Base-by-base conservation (phyloP, 257 asterid genomes). In the Anisodus acutangulus region DNA sequence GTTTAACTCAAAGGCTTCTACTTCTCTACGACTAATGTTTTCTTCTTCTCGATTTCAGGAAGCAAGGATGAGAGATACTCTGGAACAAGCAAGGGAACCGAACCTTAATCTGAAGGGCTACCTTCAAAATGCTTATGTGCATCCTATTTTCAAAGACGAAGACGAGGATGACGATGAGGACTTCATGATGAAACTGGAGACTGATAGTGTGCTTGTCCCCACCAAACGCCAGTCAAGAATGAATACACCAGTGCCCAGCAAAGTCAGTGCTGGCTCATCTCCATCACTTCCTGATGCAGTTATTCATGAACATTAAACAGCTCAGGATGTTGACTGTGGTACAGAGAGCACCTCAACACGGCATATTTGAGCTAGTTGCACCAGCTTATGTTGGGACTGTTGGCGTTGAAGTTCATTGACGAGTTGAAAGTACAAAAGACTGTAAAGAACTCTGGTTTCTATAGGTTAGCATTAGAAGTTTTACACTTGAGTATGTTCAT, bases 61-160 rank as follows among this genome's bases (percentile, higher is more conserved):
- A 88, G 99, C 99, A 4, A 93, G 86, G 98, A 93, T 80, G 97
- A 96, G 94, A 89, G 99, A 96, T 81, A 96, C 98, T 3, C 83
- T 96, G 57, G 99, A 96, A 85, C 93, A 87, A n/a, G 91, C 97
- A 8, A 88, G 94, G 82, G 98, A 96, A 84, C 98, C 98, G 0
- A 85, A 90, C 86, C 85, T 94, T 86, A 91, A 91, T 86, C 60
- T 96, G 85, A 93, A 94, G 85, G 87, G 88, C 80, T 96, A 91
- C 87, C 95, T 96, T 82, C 93, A 90, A 76, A 53, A 83, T 78
- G 95, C 98, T 9, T 96, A 92, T 60, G 80, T 92, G 53, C 98
- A 94, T 89, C 99, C 99, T 0, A 88, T 96, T 63, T 96, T 96
- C 78, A 94, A 93, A 88, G 85, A 84, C 9, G 97, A 87, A 0